Evolutionary conservation across 352 stramenopile genomes (phyloP), one percentile per base, ranked within the genome.

Genomic region (Pythium monospermum): DNA sequence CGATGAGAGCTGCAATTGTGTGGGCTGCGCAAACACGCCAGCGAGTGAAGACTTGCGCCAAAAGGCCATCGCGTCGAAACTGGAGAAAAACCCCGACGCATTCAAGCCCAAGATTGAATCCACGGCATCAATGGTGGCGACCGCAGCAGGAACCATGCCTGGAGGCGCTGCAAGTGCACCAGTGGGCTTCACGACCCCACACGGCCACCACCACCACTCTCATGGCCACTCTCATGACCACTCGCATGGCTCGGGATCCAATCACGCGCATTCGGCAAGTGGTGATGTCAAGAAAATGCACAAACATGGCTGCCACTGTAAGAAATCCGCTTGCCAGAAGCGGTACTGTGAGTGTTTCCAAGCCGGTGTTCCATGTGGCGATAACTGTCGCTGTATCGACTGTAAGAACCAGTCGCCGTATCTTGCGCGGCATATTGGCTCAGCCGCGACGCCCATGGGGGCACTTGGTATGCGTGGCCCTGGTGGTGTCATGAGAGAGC

Each of bases 291-390:
- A 74, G 42, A 88, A 85, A 57, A 88, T 85, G 57, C 95, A 98
- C 73, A 98, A 98, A 54, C 70, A 96, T 23, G 94, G 95, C 5
- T 99, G 95, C 59, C 96, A 98, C 56, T 99, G 95, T 61, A 94
- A 97, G 25, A 99, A 98, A 61, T 97, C 85, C 19, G 89, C 85
- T 2, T 99, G 95, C 52, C 89, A 98, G 57, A 99, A 99, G 74
- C 98, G 98, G 39, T 98, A 98, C 64, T 98, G 95, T 64, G 95
- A 98, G 68, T 98, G 95, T 42, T 98, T 96, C 63, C 90, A 97
- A 58, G 91, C 91, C 0, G 85, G 79, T 6, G 78, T 94, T 6
- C 62, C 76, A 13, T 96, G 87, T 48, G 85, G 79, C 18, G 73
- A 85, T 41, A 95, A 95, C 59, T 96, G 87, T 58, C 89, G 92